Evolutionary conservation across 805 yeast species (phyloP).

Genomic region (Grigorovia humatica): DNA sequence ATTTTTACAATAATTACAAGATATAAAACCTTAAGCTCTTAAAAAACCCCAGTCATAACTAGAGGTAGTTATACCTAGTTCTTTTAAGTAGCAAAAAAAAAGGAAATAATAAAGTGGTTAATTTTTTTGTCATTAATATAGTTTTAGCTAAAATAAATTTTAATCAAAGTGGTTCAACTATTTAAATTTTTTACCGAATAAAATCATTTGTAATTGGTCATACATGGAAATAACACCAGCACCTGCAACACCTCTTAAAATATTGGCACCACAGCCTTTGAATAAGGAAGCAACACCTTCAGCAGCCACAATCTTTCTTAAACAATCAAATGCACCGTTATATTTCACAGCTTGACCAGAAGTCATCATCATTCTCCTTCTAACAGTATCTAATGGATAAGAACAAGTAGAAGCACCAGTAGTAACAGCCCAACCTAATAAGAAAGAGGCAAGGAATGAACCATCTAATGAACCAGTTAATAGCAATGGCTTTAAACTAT

Average conservation of each 20-base stretch:
- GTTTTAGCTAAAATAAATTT: neutral
- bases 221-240: conserved; percentile 98
- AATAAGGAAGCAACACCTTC: conserved; percentile 89
- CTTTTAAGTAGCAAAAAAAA: neutral
- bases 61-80: neutral
- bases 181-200: conserved; percentile 93
- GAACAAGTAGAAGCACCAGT: conserved; percentile 98
- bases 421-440: conserved; percentile 95
- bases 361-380: conserved; percentile 99
- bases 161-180: conserved; percentile 19
- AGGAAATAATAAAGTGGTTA: neutral
- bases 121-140: neutral
- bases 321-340: conserved; percentile 90
- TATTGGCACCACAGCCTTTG: conserved; percentile 99
- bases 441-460: conserved; percentile 89
- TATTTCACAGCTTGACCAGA: conserved; percentile 98
- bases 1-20: neutral
- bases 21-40: too few species aligned
- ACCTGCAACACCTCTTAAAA: conserved; percentile 99
- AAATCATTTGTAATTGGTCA: conserved; percentile 90
- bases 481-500: conserved; percentile 90
- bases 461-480: conserved; percentile 92
- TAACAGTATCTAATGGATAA: conserved; percentile 97
- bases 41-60: neutral
- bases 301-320: conserved; percentile 84